Base-by-base conservation (phyloP, 2,329 filamentous ascomycete species). In the Xylaria sp. region DNA sequence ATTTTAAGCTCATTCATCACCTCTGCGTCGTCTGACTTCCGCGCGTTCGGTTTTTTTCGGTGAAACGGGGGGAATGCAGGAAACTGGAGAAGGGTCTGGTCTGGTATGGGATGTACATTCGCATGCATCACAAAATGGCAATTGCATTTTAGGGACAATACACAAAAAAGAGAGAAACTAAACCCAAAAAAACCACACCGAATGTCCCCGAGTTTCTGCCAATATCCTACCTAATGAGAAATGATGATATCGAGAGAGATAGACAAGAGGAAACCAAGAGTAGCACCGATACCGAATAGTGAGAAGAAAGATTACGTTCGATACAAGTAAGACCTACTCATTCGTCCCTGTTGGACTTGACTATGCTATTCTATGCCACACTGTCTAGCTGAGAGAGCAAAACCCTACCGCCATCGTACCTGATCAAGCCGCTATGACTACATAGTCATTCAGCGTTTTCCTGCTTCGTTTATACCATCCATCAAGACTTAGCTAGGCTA, bases 41-140 rank as follows among this genome's bases (percentile, higher is more conserved):
- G 71, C 76, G 66, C 73, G 73, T 77, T 77, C 72, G 74, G 76
- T 75, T 71, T 73, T 74, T 74, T 70, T 66, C 66, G 66, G 66
- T 70, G 68, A 70, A 66, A 72, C 49, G 49, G 68, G 72, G 75
- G 75, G 72, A 69, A 73, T 74, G 66, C 63, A 69, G 63, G 68
- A 66, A 66, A 64, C 42, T 57, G 68, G 60, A 64, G 57, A 65
- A 63, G 38, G 68, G 56, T 66, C 63, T 68, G 68, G 65, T 68
- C 59, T 75, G 73, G 72, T 75, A 73, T 74, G 75, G 75, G 74
- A 76, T 77, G 75, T 76, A 76, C 56, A 73, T 73, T 76, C 70
- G 73, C 75, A 75, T 77, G 67, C 72, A 74, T 74, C 71, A 69
- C 73, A 44, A 72, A 74, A 74, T 72, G 73, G 66, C 66, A 70